Base-by-base conservation (phyloP, 2,329 filamentous ascomycete species). In the Rhytidhysteron rufulum region DNA sequence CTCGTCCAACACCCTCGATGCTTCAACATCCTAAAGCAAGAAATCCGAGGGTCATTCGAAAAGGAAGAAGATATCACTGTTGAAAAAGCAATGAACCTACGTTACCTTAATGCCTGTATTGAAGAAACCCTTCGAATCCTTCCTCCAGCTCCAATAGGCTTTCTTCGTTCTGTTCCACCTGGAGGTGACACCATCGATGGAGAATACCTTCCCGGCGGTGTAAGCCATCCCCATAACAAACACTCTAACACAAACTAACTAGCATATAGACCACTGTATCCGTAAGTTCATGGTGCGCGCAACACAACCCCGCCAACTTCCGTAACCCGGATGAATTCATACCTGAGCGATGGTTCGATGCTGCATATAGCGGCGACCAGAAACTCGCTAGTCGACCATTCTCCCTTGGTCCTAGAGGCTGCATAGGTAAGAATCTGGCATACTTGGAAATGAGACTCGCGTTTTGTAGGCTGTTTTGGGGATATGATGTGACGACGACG, bases 261-360 rank as follows among this genome's bases (percentile, higher is more conserved):
- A n/a, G n/a, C 19, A 4, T 16, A 16, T 18, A 33, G 31, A 35
- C 33, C 4, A 35, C 33, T 8, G 33, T 35, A 22, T 15, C 33
- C 5, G 15, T 15, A 9, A 15, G 19, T 16, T 19, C 15, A 9
- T 35, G 19, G 5, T 15, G n/a, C 5, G 15, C 33, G 8, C 19
- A 35, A 18, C 33, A 35, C 17, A 18, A 15, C n/a, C 13, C 31
- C 11, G n/a, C 31, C 10, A 37, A 37, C 17, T 37, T 37, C 19
- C 13, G 11, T 11, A n/a, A 15, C 3, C 34, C 34, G 15, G 34
- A 37, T 29, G 20, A 22, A 5, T 46, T 43, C 13, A 36, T 60
- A 2, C 65, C 67, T 2, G 63, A 69, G 25, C 53, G 66, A 4
- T 70, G 62, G 62, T 44, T 67, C 4, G 50, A 56, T 33, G 40